Conservation (phyloP, 2,329 filamentous ascomycete genomes). For the Aureobasidium lini region DNA sequence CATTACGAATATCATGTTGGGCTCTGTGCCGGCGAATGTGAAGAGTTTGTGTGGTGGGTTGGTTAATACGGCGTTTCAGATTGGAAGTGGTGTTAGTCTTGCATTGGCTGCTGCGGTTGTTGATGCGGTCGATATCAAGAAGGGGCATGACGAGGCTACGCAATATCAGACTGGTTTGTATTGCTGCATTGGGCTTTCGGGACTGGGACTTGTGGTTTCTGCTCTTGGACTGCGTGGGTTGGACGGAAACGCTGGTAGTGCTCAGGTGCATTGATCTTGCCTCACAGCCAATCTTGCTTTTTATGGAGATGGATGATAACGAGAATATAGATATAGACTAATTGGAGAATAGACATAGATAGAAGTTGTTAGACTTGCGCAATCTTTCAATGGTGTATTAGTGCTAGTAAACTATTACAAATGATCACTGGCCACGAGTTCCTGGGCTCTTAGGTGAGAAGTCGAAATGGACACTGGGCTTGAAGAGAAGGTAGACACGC, state of each 20-base stretch:
- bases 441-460: too few relatives aligned
- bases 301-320: too few relatives aligned
- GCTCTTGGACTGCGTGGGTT: background rate
- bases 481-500: too few relatives aligned
- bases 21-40: slow-evolving; percentile 34
- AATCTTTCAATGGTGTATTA: too few relatives aligned
- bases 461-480: too few relatives aligned
- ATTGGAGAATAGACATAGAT: too few relatives aligned
- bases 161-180: slow-evolving; percentile 36
- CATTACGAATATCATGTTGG: slow-evolving; percentile 35
- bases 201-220: slow-evolving; percentile 26
- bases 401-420: too few relatives aligned
- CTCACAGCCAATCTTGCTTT: too few relatives aligned
- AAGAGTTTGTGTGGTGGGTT: slow-evolving; percentile 36
- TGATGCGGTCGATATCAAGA: slow-evolving; percentile 32
- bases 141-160: slow-evolving; percentile 26
- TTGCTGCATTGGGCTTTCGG: slow-evolving; percentile 36
- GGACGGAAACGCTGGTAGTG: background rate
- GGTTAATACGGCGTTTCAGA: slow-evolving; percentile 39
- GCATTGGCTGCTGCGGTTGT: slow-evolving; percentile 35
- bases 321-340: too few relatives aligned
- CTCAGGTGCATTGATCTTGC: background rate
- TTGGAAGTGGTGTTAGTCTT: slow-evolving; percentile 34
- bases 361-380: too few relatives aligned
- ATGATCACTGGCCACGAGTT: too few relatives aligned